Conservation (phyloP, 352 stramenopile genomes). For the Globisporangium barbulae region DNA sequence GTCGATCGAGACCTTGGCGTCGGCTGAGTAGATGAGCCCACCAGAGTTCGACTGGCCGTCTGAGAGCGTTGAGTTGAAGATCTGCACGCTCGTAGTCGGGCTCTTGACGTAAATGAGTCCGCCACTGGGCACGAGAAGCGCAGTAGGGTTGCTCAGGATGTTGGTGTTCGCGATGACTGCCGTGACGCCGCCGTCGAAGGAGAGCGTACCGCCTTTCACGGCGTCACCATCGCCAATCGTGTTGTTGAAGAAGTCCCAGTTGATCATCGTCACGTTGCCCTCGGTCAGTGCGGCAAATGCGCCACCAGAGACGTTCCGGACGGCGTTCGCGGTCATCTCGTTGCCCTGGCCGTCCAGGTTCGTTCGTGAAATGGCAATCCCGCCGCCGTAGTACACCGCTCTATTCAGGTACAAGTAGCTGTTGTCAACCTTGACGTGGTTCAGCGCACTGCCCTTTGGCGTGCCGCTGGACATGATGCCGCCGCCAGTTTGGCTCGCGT, state of each 20-base stretch:
- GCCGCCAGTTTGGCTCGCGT: conserved; percentile 23
- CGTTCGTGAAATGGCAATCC: conserved; percentile 26
- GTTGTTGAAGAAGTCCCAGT: conserved; percentile 41
- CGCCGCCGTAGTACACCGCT: conserved; percentile 26
- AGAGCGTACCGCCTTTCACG: conserved; percentile 26
- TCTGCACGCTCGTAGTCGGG: conserved; percentile 20
- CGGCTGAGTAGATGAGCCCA: conserved; percentile 40
- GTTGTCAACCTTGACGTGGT: conserved; percentile 19
- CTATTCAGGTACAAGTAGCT: conserved; percentile 24
- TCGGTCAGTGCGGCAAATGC: conserved; percentile 25
- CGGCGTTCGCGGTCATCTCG: conserved; percentile 21
- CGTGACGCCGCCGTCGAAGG: conserved; percentile 19
- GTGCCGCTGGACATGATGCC: conserved; percentile 23
- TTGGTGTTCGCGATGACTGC: conserved; percentile 25
- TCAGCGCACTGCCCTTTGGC: conserved; percentile 1
- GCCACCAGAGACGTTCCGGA: conserved; percentile 22
- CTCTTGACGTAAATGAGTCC: conserved; percentile 47
- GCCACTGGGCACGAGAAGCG: conserved; percentile 25
- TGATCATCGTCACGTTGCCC: conserved; percentile 13
- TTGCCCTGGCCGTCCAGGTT: conserved; percentile 23
- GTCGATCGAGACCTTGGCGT: conserved; percentile 23
- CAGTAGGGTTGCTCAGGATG: conserved; percentile 29
- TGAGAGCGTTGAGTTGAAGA: conserved; percentile 37
- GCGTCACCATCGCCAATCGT: conserved; percentile 20
- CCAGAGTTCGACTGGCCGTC: conserved; percentile 38